Conservation (phyloP, 176 grass and related monocot species). For the Oryza officinalis region DNA sequence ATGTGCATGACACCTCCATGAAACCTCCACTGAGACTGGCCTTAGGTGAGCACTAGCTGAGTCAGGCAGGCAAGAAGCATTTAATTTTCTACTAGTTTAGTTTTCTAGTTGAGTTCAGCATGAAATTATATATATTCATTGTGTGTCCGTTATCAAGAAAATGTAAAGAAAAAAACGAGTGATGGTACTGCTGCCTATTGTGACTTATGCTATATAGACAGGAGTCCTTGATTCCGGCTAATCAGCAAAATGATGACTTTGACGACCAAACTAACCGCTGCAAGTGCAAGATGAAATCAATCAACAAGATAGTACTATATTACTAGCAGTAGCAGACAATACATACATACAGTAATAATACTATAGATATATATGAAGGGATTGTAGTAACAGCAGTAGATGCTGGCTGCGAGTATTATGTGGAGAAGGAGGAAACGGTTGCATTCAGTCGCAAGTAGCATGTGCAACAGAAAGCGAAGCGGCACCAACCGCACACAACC, state of each 20-base stretch:
- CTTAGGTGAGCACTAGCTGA: background rate
- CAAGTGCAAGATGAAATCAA: background rate
- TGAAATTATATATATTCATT: background rate
- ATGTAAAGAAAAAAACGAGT: background rate
- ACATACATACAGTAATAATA: too few species aligned
- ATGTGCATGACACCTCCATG: too few species aligned
- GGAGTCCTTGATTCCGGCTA: background rate
- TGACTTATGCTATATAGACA: background rate
- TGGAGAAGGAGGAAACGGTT: background rate
- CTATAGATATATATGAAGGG: too few species aligned
- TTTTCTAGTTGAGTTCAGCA: background rate
- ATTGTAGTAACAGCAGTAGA: background rate
- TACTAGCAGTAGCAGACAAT: too few species aligned
- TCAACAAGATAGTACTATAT: too few species aligned
- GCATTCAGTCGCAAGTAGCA: background rate
- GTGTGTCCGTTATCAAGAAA: background rate
- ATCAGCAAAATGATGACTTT: background rate
- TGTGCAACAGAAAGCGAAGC: slow-evolving; percentile 32
- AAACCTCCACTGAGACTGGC: too few species aligned
- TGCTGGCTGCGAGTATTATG: background rate
- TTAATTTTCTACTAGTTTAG: background rate
- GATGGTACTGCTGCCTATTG: background rate
- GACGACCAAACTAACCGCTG: background rate
- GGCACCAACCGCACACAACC: background rate
- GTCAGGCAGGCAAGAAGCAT: background rate